A percentile compares a stretch with the other conserved stretches of the same genome.
Evolutionary conservation across 129 eudicot species (phyloP).

Genomic region (carrot (Daucus carota)): DNA sequence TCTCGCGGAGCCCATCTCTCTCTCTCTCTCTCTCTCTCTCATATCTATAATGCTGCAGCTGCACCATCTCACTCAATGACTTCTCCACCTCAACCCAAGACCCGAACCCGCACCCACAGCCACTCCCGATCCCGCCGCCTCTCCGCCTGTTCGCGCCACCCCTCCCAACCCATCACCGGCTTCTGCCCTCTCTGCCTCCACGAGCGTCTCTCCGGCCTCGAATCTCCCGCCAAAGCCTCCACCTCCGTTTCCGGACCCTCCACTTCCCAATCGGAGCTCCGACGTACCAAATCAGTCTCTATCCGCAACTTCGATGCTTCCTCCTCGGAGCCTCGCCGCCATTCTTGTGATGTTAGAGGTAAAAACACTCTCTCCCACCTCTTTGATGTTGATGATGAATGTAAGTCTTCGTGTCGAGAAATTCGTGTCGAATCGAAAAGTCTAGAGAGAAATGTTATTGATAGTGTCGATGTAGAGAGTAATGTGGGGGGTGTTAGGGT

Average conservation of each 20-base stretch:
- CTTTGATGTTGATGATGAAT: constrained; percentile 24
- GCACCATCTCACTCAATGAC: constrained; percentile 23
- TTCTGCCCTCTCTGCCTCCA: constrained; percentile 82
- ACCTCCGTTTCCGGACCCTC: constrained; percentile 18
- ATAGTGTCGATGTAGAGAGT: not conserved
- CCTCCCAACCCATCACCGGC: constrained; percentile 56
- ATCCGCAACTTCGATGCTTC: constrained; percentile 31
- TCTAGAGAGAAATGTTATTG: not conserved
- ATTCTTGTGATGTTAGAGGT: constrained; percentile 46
- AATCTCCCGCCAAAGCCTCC: constrained; percentile 24
- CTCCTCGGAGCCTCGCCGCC: constrained; percentile 48
- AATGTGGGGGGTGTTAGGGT: constrained; percentile 26
- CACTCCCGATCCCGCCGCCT: constrained; percentile 49
- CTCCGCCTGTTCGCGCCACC: constrained; percentile 77
- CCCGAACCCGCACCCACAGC: constrained; percentile 36
- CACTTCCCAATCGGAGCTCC: constrained; percentile 45
- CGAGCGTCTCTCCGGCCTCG: constrained; percentile 74
- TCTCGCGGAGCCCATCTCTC: not conserved
- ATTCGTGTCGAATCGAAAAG: constrained; percentile 37
- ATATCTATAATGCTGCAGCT: not conserved
- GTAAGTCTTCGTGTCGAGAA: not conserved
- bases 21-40: constrained; percentile 2
- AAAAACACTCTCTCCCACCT: constrained; percentile 25
- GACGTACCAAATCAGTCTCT: constrained; percentile 69
- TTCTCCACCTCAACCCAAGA: constrained; percentile 27